Percentiles rank a stretch among this genome's conserved stretches.
These are phyloP conservation scores for Pisolithus sp. DNA, from an alignment of 768 basidiomycete species.

Conservation along the genomic window DNA sequence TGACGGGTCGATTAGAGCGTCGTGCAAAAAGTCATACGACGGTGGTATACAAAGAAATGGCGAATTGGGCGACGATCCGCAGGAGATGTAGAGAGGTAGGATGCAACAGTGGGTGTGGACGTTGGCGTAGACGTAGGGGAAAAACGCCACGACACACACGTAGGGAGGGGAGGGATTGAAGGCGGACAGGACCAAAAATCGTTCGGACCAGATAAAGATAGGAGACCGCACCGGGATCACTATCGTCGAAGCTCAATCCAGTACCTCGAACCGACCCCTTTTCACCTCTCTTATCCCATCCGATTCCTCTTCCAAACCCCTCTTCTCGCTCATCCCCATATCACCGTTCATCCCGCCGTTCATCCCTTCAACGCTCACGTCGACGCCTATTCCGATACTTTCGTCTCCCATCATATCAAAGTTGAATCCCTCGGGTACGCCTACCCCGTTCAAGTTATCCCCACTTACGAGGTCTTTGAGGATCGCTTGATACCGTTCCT, in stretches of 20 bases:
- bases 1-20: too few species aligned
- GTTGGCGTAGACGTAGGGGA: too few species aligned
- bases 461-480: slow-evolving; percentile 66
- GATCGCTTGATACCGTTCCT: slow-evolving; percentile 81
- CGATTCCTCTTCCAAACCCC: slow-evolving; percentile 32
- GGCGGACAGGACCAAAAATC: too few species aligned
- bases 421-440: slow-evolving; percentile 22
- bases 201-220: neutral
- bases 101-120: too few species aligned
- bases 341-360: neutral
- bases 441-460: slow-evolving; percentile 48
- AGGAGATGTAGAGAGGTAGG: too few species aligned
- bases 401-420: slow-evolving; percentile 11
- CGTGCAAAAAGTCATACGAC: too few species aligned
- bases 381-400: slow-evolving; percentile 7
- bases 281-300: slow-evolving; percentile 41
- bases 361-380: neutral
- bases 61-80: too few species aligned
- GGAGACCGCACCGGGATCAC: neutral
- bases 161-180: too few species aligned
- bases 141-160: too few species aligned
- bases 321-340: slow-evolving; percentile 30
- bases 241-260: slow-evolving; percentile 38
- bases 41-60: too few species aligned
- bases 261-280: slow-evolving; percentile 53